These are phyloP conservation scores for Solanum clarkiae DNA, from an alignment of 257 asterid genomes.

Conservation along the genomic window DNA sequence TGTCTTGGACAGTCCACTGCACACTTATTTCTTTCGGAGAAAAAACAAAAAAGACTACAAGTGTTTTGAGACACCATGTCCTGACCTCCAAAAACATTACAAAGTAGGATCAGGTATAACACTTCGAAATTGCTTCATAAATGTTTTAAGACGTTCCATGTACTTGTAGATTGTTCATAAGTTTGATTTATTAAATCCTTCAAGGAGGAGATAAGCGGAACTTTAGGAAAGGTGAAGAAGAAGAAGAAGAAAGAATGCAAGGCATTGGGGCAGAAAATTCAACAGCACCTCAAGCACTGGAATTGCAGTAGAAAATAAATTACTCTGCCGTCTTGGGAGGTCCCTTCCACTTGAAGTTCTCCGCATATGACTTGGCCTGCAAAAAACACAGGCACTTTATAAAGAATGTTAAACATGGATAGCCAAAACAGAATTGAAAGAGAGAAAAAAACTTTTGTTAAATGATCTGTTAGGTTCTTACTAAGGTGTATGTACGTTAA, in stretches of 20 bases:
- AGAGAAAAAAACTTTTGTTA: not conserved
- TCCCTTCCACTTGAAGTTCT: slow-evolving; percentile 96
- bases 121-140: not conserved
- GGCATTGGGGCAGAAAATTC: not conserved
- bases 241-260: not conserved
- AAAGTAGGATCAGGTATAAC: not conserved
- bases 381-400: not conserved
- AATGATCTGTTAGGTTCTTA: not conserved
- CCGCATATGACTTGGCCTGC: slow-evolving; percentile 79
- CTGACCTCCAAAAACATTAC: not conserved
- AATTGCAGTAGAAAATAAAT: not conserved
- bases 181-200: not conserved
- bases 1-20: not conserved
- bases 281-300: not conserved
- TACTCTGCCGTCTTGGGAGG: slow-evolving; percentile 45
- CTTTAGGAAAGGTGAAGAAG: not conserved
- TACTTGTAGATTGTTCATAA: not conserved
- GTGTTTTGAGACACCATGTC: not conserved
- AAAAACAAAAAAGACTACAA: not conserved
- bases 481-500: not conserved
- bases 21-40: not conserved
- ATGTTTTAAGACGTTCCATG: not conserved
- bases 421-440: not conserved
- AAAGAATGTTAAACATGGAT: not conserved
- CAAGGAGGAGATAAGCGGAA: not conserved